phyloP scores from a whole-genome alignment of 352 stramenopile species.

The Phytophthora melonis region DNA sequence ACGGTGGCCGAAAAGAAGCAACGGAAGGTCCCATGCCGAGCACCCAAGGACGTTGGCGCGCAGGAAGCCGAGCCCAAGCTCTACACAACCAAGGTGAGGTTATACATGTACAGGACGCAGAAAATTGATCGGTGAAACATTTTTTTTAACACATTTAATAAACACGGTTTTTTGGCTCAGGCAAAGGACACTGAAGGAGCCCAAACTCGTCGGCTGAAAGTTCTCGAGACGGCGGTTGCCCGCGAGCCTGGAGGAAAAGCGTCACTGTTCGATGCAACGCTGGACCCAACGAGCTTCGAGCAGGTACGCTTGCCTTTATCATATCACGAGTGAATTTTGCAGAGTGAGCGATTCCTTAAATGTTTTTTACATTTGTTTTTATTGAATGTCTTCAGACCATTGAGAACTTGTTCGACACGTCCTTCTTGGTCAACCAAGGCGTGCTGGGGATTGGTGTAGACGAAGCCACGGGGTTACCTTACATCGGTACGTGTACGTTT shows the following conservation, averaged over 20 bases:
- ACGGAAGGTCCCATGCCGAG: too few species aligned
- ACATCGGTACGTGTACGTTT: conserved; percentile 9
- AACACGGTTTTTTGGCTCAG: conserved; percentile 2
- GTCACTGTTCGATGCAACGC: conserved; percentile 11
- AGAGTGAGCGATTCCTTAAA: background rate
- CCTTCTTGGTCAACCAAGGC: conserved; percentile 20
- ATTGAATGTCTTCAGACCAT: conserved; percentile 3
- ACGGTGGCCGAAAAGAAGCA: too few species aligned
- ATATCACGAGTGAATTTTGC: too few species aligned
- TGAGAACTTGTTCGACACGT: conserved; percentile 23
- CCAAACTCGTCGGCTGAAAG: conserved; percentile 8
- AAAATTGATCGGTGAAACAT: background rate
- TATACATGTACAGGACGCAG: background rate
- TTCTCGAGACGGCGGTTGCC: conserved; percentile 9
- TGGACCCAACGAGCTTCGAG: conserved; percentile 24
- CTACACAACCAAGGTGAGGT: conserved; percentile 13
- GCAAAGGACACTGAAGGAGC: conserved; percentile 6
- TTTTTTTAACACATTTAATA: background rate
- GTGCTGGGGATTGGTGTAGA: conserved; percentile 13
- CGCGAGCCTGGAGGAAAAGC: conserved; percentile 6
- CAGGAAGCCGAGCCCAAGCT: background rate
- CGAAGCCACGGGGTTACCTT: conserved; percentile 8
- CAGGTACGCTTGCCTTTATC: conserved; percentile 7
- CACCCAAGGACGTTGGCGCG: too few species aligned
- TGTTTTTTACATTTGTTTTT: background rate